Percentiles rank a stretch among this genome's conserved stretches.
phyloP scores from a whole-genome alignment of 2,329 filamentous ascomycete species.

The Claviceps purpurea region DNA sequence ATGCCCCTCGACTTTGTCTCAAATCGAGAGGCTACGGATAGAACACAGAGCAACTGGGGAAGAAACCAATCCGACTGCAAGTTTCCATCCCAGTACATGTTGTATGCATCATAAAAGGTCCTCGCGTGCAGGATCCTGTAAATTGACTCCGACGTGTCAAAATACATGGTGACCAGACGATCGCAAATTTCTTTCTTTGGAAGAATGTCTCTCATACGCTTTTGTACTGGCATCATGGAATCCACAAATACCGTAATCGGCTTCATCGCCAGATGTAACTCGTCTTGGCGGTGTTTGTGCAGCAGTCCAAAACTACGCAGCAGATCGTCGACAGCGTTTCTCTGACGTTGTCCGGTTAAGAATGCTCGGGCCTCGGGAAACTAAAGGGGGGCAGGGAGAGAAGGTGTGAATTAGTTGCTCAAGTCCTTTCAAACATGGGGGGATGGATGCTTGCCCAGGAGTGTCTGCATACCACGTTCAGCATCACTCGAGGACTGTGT shows the following conservation, averaged over 20 bases:
- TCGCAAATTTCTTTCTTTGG: slow-evolving; percentile 38
- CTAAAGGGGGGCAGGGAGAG: not conserved
- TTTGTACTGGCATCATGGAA: slow-evolving; percentile 43
- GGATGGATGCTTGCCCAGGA: not conserved
- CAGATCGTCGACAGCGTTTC: slow-evolving; percentile 23
- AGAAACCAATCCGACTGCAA: slow-evolving; percentile 36
- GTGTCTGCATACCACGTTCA: slow-evolving; percentile 34
- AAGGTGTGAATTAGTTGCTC: not conserved
- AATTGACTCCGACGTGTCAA: slow-evolving; percentile 36
- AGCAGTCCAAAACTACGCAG: slow-evolving; percentile 33
- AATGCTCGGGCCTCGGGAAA: slow-evolving; percentile 7
- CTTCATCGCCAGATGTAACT: slow-evolving; percentile 31
- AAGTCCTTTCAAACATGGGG: not conserved
- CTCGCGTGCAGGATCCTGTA: slow-evolving; percentile 41
- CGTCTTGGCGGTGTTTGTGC: slow-evolving; percentile 33
- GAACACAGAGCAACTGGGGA: slow-evolving; percentile 37
- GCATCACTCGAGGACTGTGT: slow-evolving; percentile 36
- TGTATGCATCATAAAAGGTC: slow-evolving; percentile 36
- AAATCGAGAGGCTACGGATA: slow-evolving; percentile 41
- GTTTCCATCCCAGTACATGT: slow-evolving; percentile 36
- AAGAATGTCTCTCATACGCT: slow-evolving; percentile 44
- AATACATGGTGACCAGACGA: slow-evolving; percentile 33
- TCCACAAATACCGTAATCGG: slow-evolving; percentile 44
- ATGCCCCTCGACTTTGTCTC: slow-evolving; percentile 36
- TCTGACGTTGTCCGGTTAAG: slow-evolving; percentile 2